Evolutionary conservation across 371 early-diverging fungal genomes (phyloP).

Genomic region (Mortierella sp.): DNA sequence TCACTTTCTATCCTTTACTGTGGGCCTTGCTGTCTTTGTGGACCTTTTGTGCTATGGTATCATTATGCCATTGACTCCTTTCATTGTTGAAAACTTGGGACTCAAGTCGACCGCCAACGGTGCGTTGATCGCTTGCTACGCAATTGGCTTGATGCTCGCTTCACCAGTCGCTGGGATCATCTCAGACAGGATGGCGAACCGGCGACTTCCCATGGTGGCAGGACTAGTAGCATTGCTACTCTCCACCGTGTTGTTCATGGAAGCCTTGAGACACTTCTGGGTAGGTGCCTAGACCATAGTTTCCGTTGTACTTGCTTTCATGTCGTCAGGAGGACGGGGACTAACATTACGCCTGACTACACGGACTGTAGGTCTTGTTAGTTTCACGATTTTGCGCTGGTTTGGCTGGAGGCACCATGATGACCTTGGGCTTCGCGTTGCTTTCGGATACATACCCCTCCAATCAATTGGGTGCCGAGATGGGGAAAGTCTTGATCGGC

Average conservation of each 20-base stretch:
- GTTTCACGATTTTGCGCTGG: slow-evolving; percentile 72
- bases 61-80: slow-evolving; percentile 47
- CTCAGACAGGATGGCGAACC: slow-evolving; percentile 37
- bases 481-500: slow-evolving; percentile 64
- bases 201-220: slow-evolving; percentile 66
- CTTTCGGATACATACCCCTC: slow-evolving; percentile 72
- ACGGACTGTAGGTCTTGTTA: slow-evolving; percentile 50
- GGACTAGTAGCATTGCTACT: slow-evolving; percentile 63
- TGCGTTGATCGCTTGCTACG: slow-evolving; percentile 39
- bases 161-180: slow-evolving; percentile 32
- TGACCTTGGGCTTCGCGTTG: slow-evolving; percentile 68
- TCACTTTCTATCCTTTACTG: slow-evolving; percentile 28
- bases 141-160: slow-evolving; percentile 31
- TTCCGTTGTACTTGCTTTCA: background rate
- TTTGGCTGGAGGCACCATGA: slow-evolving; percentile 65
- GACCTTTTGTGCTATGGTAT: slow-evolving; percentile 44
- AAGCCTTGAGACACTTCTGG: slow-evolving; percentile 59
- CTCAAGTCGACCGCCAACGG: slow-evolving; percentile 40
- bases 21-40: slow-evolving; percentile 36
- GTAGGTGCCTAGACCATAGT: no score
- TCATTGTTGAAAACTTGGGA: slow-evolving; percentile 29
- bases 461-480: slow-evolving; percentile 62
- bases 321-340: background rate
- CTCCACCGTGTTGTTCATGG: slow-evolving; percentile 68
- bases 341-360: no score